Evolutionary conservation across 352 stramenopile species (phyloP).

Genomic region (Halophytophthora batemanensis): DNA sequence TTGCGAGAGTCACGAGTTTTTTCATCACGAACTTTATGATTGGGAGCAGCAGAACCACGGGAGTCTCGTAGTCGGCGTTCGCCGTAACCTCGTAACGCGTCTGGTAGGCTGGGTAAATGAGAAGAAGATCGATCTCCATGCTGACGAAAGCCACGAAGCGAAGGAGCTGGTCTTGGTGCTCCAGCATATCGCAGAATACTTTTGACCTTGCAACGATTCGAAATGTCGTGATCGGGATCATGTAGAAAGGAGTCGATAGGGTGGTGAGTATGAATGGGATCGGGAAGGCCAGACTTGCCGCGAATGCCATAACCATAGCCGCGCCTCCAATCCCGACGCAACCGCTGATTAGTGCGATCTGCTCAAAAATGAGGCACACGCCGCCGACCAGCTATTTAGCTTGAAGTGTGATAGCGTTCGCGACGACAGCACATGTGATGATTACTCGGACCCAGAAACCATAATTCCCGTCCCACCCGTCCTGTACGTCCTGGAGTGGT

Average conservation of each 20-base stretch:
- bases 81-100: background rate
- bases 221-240: background rate
- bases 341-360: background rate
- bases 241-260: constrained; percentile 2
- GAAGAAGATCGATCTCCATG: constrained; percentile 2
- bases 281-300: constrained; percentile 1
- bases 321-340: background rate
- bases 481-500: constrained; percentile 2
- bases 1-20: constrained; percentile 3
- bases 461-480: constrained; percentile 4
- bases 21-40: constrained; percentile 11
- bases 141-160: constrained; percentile 1
- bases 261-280: constrained; percentile 9
- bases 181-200: constrained; percentile 3
- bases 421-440: constrained; percentile 1
- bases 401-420: constrained; percentile 1
- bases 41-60: constrained; percentile 6
- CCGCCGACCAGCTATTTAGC: background rate
- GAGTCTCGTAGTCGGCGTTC: background rate
- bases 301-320: background rate
- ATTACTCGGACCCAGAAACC: constrained; percentile 7
- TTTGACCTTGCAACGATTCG: background rate
- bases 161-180: background rate
- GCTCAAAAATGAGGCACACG: background rate
- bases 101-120: constrained; percentile 7